Evolutionary conservation across 2,329 filamentous ascomycete genomes (phyloP), one percentile per base, ranked within the genome.

Genomic region (Tolypocladium nubicola): DNA sequence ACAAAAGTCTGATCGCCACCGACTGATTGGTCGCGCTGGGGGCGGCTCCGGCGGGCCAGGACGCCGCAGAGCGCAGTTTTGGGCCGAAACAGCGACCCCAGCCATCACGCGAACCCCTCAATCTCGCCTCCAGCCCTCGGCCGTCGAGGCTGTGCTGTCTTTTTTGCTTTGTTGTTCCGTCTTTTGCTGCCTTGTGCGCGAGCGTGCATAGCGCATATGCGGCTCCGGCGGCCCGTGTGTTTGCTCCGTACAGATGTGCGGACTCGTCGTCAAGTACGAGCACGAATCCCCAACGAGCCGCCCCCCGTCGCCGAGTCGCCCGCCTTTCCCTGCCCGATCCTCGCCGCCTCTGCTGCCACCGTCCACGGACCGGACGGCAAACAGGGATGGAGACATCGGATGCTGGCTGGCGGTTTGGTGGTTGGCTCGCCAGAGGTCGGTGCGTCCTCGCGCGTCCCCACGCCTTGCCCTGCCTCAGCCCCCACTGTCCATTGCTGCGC

Each of bases 1-100:
- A 54, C 53, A 60, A 69, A 70, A 69, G 69, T 70, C 67, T 69
- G 69, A 71, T 70, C 65, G 68, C 63, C 63, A 59, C 61, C 35
- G 26, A 50, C 56, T 72, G 67, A 73, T 74, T 73, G 71, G 75
- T 62, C 37, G 40, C 40, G 52, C n/a, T 43, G 53, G 58, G 61
- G 63, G 55, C 58, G 19, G 50, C 39, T 60, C 57, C 60, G 59
- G 63, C 55, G 52, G 59, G 52, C 59, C 47, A 56, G 26, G 52
- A 45, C 52, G 53, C 55, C 57, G 54, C 53, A 39, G 55, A 57
- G 58, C 59, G 61, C 61, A 64, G 57, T 59, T 63, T 62, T 59
- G 60, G 56, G 64, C 63, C 63, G 61, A 61, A 63, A 63, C 59
- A 59, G 53, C 45, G 41, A 40, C 45, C 43, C 54, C 53, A 50